Conservation (phyloP, 2,329 filamentous ascomycete species). For the Aspergillus clavatus region DNA sequence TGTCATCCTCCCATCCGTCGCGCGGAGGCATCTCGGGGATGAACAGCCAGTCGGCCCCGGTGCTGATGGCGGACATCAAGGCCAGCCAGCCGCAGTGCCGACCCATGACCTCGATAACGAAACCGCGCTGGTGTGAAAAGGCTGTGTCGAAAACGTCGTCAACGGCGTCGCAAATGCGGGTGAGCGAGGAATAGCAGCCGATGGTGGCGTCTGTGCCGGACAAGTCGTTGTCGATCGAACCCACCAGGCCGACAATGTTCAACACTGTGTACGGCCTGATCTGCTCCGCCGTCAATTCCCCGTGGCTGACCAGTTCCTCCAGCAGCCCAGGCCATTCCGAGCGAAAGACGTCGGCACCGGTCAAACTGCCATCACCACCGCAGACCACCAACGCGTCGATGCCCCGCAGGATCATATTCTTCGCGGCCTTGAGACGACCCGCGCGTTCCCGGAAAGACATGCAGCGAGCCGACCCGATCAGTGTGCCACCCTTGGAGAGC, state of each 20-base stretch:
- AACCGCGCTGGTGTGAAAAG: conserved; percentile 90
- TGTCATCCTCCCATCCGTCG: conserved; percentile 83
- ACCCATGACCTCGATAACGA: conserved; percentile 98
- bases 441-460: conserved; percentile 85
- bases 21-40: conserved; percentile 89
- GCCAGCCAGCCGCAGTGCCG: conserved; percentile 97
- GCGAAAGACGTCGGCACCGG: conserved; percentile 89
- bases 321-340: conserved; percentile 86
- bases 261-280: conserved; percentile 73
- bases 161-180: conserved; percentile 89
- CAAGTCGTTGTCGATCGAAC: conserved; percentile 97
- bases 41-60: conserved; percentile 93
- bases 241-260: conserved; percentile 94
- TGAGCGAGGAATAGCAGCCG: conserved; percentile 89
- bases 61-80: conserved; percentile 91
- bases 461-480: conserved; percentile 92
- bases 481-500: conserved; percentile 86
- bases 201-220: conserved; percentile 96
- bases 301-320: conserved; percentile 72
- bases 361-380: conserved; percentile 93
- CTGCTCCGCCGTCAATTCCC: conserved; percentile 66
- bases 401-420: conserved; percentile 87
- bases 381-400: conserved; percentile 97
- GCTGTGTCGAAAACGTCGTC: conserved; percentile 92
- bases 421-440: conserved; percentile 78